Conservation (phyloP, 2,329 filamentous ascomycete species). For the Karstenula rhodostoma region DNA sequence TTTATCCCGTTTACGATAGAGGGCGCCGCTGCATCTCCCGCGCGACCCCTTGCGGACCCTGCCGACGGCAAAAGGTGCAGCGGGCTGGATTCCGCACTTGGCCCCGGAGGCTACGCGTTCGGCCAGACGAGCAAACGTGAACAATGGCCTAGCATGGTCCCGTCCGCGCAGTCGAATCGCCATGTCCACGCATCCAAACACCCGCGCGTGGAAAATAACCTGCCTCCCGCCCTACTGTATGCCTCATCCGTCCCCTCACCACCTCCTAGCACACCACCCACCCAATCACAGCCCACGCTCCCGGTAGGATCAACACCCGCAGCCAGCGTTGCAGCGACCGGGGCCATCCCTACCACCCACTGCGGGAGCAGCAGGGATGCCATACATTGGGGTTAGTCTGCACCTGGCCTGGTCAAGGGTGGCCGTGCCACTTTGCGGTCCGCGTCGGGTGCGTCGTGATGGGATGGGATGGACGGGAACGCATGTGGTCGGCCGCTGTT, state of each 20-base stretch:
- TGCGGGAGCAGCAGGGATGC: not conserved
- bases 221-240: not conserved
- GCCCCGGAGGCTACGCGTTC: not conserved
- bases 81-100: not conserved
- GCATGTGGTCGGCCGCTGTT: too few relatives aligned
- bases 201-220: not conserved
- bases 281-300: not conserved
- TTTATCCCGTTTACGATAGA: not conserved
- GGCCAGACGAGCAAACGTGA: too few relatives aligned
- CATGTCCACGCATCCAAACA: not conserved
- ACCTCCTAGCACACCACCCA: not conserved
- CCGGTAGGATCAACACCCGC: constrained; percentile 4
- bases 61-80: not conserved
- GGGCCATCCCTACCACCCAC: not conserved
- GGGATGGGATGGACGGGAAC: too few relatives aligned
- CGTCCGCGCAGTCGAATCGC: not conserved
- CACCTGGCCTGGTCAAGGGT: constrained; percentile 10
- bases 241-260: not conserved
- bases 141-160: too few relatives aligned
- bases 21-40: not conserved
- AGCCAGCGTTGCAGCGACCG: constrained; percentile 10
- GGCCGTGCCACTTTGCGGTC: constrained; percentile 3
- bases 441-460: too few relatives aligned
- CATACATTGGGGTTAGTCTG: not conserved
- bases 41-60: not conserved